A percentile compares a stretch with the other conserved stretches of the same genome.
Conservation (phyloP, 805 yeast genomes). For the Saccharomycopsis sp. region DNA sequence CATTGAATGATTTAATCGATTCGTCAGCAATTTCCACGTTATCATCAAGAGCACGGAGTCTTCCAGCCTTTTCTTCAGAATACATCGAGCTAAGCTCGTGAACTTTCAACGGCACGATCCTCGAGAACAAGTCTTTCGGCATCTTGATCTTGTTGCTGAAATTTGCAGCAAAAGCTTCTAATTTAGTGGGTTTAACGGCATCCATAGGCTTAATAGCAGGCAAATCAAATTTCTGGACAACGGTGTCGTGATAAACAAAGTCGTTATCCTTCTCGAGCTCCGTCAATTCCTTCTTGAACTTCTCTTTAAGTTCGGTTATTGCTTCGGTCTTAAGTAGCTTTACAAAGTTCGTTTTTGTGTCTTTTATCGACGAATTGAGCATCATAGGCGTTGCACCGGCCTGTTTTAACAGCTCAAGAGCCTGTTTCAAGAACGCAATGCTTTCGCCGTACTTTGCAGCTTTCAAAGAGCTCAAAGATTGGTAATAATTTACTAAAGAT, state of each 20-base stretch:
- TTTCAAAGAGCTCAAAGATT: constrained; percentile 43
- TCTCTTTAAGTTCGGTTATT: constrained; percentile 30
- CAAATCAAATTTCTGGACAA: constrained; percentile 57
- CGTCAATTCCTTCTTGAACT: constrained; percentile 29
- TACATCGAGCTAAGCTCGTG: constrained; percentile 84
- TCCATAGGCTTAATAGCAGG: constrained; percentile 64
- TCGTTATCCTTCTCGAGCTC: constrained; percentile 76
- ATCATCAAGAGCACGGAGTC: constrained; percentile 69
- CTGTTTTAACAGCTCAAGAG: constrained; percentile 30
- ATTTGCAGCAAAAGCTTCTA: constrained; percentile 41
- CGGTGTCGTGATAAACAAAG: constrained; percentile 71
- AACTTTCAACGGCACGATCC: constrained; percentile 77
- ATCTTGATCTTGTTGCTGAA: constrained; percentile 32
- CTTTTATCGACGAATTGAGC: constrained; percentile 9
- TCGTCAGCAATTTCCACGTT: constrained; percentile 70
- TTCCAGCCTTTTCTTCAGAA: constrained; percentile 80
- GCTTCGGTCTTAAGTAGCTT: constrained; percentile 28
- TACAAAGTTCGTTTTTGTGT: constrained; percentile 11
- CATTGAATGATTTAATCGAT: constrained; percentile 72
- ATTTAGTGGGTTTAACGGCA: constrained; percentile 53
- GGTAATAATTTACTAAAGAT: constrained; percentile 54
- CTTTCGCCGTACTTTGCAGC: constrained; percentile 64
- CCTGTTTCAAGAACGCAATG: constrained; percentile 41
- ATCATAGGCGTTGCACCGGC: constrained; percentile 33
- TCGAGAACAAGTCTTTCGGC: constrained; percentile 55